Percentiles rank a stretch among this genome's conserved stretches.
Evolutionary conservation across 1,284 basidiomycete genomes (phyloP).

Genomic region (Cryptococcus amylolentus): DNA sequence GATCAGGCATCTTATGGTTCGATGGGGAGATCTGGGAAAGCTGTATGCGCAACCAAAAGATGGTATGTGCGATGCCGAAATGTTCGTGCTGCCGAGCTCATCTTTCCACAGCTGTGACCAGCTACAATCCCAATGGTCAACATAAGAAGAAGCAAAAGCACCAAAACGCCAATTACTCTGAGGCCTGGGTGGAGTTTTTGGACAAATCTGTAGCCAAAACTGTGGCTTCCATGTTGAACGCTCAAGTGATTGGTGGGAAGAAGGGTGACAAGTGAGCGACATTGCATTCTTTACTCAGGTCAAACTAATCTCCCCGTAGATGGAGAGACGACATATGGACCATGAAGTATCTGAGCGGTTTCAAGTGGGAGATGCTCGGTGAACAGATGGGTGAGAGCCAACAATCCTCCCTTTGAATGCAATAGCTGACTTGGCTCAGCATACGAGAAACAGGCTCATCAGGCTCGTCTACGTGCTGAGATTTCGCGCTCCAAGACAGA

Average conservation of each 20-base stretch:
- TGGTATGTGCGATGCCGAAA: slow-evolving; percentile 41
- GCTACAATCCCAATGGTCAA: slow-evolving; percentile 34
- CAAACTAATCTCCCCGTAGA: slow-evolving; percentile 47
- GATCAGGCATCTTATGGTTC: slow-evolving; percentile 85
- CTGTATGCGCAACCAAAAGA: slow-evolving; percentile 87
- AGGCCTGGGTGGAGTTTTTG: slow-evolving; percentile 98
- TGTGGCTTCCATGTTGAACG: slow-evolving; percentile 93
- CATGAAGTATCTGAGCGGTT: slow-evolving; percentile 96
- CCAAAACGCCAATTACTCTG: slow-evolving; percentile 80
- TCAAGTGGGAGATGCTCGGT: slow-evolving; percentile 98
- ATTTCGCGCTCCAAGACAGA: slow-evolving; percentile 82
- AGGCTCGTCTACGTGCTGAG: slow-evolving; percentile 83
- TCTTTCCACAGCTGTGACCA: slow-evolving; percentile 26
- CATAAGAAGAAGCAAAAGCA: slow-evolving; percentile 56
- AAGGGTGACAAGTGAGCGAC: slow-evolving; percentile 59
- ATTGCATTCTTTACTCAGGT: neutral
- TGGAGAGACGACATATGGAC: slow-evolving; percentile 99
- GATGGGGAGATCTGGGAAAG: slow-evolving; percentile 75
- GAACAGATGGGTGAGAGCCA: slow-evolving; percentile 86
- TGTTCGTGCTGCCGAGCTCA: neutral
- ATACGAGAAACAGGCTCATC: slow-evolving; percentile 85
- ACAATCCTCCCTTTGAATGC: neutral
- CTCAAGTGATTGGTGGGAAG: slow-evolving; percentile 90
- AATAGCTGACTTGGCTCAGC: slow-evolving; percentile 55
- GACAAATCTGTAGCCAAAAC: slow-evolving; percentile 87